phyloP scores from a whole-genome alignment of 768 basidiomycete species.

The Mycena chlorophos region DNA sequence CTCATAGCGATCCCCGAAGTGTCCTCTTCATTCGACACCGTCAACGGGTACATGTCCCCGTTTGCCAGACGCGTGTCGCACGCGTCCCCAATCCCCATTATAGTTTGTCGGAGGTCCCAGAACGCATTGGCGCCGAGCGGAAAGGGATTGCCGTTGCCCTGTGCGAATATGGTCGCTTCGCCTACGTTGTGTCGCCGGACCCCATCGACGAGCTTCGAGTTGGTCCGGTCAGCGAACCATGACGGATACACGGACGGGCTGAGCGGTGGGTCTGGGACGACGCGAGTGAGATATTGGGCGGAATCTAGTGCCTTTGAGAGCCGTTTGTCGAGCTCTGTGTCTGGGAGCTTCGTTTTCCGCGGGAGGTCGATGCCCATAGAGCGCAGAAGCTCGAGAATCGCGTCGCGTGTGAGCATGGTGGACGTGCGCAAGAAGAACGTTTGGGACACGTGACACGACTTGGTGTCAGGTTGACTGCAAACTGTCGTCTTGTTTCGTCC shows the following conservation, averaged over 20 bases:
- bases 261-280: constrained; percentile 7
- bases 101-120: background rate
- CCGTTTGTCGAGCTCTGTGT: constrained; percentile 10
- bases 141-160: background rate
- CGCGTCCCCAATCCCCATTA: background rate
- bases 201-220: background rate
- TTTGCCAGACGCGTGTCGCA: background rate
- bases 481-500: too few species aligned
- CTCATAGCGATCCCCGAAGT: constrained; percentile 4
- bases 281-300: constrained; percentile 12
- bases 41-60: background rate
- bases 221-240: background rate
- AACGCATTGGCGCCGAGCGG: constrained; percentile 8
- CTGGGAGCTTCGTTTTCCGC: background rate
- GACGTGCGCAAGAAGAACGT: too few species aligned
- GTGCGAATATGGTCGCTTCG: constrained; percentile 2
- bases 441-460: too few species aligned
- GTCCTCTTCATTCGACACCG: constrained; percentile 1
- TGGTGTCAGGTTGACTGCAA: too few species aligned
- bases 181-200: background rate
- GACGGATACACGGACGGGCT: background rate
- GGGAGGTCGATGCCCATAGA: constrained; percentile 9
- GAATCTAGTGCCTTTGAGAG: constrained; percentile 6
- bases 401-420: background rate
- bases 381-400: constrained; percentile 1